These are phyloP conservation scores for Globisporangium barbulae DNA, from an alignment of 352 stramenopile genomes.

Conservation along the genomic window DNA sequence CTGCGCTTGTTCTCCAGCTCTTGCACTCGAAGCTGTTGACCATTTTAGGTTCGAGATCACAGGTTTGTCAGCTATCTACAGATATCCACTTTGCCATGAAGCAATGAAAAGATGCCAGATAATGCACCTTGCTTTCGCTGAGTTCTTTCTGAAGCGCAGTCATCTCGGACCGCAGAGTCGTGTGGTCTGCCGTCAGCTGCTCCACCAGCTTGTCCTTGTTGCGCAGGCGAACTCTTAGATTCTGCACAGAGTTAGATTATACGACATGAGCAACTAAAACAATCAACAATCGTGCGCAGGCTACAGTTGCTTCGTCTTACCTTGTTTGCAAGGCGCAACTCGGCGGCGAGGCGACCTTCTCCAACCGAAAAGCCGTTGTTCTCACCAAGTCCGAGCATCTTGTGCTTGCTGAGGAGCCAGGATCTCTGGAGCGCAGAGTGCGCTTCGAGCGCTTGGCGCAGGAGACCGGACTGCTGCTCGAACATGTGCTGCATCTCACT, in stretches of 20 bases:
- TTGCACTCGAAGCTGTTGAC: constrained; percentile 27
- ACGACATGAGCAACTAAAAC: constrained; percentile 2
- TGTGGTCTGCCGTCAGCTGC: constrained; percentile 75
- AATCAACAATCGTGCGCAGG: constrained; percentile 25
- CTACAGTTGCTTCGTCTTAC: background rate
- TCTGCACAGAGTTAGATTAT: constrained; percentile 33
- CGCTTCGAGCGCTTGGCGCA: constrained; percentile 66
- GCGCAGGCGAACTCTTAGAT: constrained; percentile 66
- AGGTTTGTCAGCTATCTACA: background rate
- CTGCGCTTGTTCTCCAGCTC: constrained; percentile 26
- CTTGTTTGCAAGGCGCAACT: constrained; percentile 84
- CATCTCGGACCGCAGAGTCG: constrained; percentile 48
- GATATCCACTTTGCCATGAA: background rate
- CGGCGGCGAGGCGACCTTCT: constrained; percentile 74
- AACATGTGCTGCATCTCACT: constrained; percentile 90
- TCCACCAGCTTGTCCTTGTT: constrained; percentile 86
- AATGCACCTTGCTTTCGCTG: constrained; percentile 49
- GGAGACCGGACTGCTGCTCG: constrained; percentile 70
- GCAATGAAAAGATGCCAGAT: too few species aligned
- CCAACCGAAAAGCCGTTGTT: constrained; percentile 65
- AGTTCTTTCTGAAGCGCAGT: constrained; percentile 61
- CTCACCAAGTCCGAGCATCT: constrained; percentile 56
- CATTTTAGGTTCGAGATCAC: background rate
- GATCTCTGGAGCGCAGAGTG: constrained; percentile 73
- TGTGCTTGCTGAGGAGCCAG: constrained; percentile 75